Base-by-base conservation (phyloP, 106 monocot genomes). In the Platanthera guangdongensis region DNA sequence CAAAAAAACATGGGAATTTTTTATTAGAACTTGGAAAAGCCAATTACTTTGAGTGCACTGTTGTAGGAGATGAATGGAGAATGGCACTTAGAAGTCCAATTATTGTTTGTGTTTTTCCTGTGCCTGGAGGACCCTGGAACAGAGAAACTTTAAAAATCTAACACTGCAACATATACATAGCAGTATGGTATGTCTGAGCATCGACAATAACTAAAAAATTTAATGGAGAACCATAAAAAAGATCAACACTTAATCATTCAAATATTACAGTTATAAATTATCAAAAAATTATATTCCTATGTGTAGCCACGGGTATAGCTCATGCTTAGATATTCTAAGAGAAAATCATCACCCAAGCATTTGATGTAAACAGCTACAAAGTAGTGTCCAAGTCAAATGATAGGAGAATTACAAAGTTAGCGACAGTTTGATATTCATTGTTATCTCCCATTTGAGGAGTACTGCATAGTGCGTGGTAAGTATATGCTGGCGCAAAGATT, bases 101-200 rank as follows among this genome's bases (percentile, higher is more conserved):
- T 81, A 99, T 99, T 54, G 99, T 99, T 79, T 99, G 94, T 77
- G 99, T 99, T 81, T 99, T 99, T 78, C 99, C 99, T 70, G 99
- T 99, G 73, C 99, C 99, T 78, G 99, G 99, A 62, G 99, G 99
- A 28, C 99, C 99, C 99, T 99, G 81, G 51, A 85, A 75, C 9
- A 71, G 1, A 74, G n/a, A 18, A 81, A 11, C 7, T 3, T 39
- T 13, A 21, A 47, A 73, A 50, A 78, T 52, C 57, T 73, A 12
- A 28, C 63, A 51, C 12, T 68, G 64, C 13, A 57, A 84, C 13
- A 47, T 52, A 25, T 52, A 68, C 9, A 69, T 70, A 49, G 57
- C 1, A 71, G n/a, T 39, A 39, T 39, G 39, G 39, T 39, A 49
- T 59, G 32, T 65, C 6, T 32, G 25, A 65, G 9, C 32, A 32